phyloP scores from a whole-genome alignment of 169 alveolate species.

The Plasmodium vinckei region DNA sequence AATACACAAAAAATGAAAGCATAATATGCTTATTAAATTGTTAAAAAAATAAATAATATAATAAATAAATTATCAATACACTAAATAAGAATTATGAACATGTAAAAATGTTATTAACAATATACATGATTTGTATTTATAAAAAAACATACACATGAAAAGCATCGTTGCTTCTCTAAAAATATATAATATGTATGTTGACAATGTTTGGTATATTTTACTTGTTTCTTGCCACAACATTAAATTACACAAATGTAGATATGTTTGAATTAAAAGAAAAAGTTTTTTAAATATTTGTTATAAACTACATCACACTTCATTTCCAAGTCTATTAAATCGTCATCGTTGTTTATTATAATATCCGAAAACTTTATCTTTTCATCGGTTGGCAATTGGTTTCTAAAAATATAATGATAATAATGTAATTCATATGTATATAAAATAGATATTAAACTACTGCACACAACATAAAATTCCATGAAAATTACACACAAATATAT shows the following conservation, averaged over 20 bases:
- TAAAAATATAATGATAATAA: constrained; percentile 10
- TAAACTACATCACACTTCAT: constrained; percentile 75
- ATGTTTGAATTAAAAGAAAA: constrained; percentile 49
- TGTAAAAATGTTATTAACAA: too few species aligned
- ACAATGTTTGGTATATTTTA: too few species aligned
- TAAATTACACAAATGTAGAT: neutral
- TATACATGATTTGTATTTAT: too few species aligned
- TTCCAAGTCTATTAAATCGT: constrained; percentile 72
- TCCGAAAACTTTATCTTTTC: constrained; percentile 72
- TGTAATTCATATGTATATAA: constrained; percentile 1
- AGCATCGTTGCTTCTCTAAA: too few species aligned
- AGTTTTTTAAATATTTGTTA: constrained; percentile 70
- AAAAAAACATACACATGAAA: too few species aligned
- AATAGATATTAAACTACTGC: neutral
- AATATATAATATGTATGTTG: too few species aligned
- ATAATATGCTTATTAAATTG: too few species aligned
- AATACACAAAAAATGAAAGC: too few species aligned
- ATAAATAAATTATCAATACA: too few species aligned
- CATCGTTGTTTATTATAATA: constrained; percentile 76
- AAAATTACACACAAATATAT: neutral
- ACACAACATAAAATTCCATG: neutral
- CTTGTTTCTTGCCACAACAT: too few species aligned
- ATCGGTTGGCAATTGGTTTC: constrained; percentile 76
- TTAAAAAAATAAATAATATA: too few species aligned
- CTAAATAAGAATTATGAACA: too few species aligned